These are phyloP conservation scores for Triglochin maritima DNA, from an alignment of 106 monocot species.

Conservation along the genomic window DNA sequence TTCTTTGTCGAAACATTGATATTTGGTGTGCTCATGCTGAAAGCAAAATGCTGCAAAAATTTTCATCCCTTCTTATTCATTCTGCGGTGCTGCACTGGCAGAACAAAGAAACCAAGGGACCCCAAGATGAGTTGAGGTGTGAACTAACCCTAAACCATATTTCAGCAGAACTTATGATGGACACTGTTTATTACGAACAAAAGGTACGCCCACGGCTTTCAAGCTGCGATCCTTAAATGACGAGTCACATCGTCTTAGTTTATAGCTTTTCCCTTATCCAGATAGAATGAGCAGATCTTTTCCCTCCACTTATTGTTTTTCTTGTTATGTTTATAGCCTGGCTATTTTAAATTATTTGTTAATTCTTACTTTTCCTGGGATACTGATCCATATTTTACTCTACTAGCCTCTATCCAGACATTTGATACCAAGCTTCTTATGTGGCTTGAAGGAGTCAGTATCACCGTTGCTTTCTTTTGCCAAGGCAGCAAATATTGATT, in stretches of 20 bases:
- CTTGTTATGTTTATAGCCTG: not conserved
- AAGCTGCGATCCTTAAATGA: not conserved
- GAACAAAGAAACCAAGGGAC: slow-evolving; percentile 7
- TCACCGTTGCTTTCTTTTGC: slow-evolving; percentile 12
- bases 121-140: not conserved
- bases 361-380: not conserved
- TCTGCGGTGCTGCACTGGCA: slow-evolving; percentile 12
- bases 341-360: not conserved
- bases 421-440: slow-evolving; percentile 42
- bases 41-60: slow-evolving; percentile 38
- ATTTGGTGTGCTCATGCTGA: slow-evolving; percentile 62
- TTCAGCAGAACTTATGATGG: slow-evolving; percentile 48
- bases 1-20: slow-evolving; percentile 69
- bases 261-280: no score
- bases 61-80: slow-evolving; percentile 45
- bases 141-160: slow-evolving; percentile 32
- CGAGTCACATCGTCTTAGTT: no score
- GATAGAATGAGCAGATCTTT: no score
- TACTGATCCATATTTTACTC: slow-evolving; percentile 1
- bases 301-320: no score
- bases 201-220: slow-evolving; percentile 29
- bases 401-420: slow-evolving; percentile 39
- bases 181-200: slow-evolving; percentile 52
- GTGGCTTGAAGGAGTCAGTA: slow-evolving; percentile 39
- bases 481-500: slow-evolving; percentile 17